A percentile compares a stretch with the other conserved stretches of the same genome.
Conservation (phyloP, 23 red algal species). For the Gracilaria caudata region DNA sequence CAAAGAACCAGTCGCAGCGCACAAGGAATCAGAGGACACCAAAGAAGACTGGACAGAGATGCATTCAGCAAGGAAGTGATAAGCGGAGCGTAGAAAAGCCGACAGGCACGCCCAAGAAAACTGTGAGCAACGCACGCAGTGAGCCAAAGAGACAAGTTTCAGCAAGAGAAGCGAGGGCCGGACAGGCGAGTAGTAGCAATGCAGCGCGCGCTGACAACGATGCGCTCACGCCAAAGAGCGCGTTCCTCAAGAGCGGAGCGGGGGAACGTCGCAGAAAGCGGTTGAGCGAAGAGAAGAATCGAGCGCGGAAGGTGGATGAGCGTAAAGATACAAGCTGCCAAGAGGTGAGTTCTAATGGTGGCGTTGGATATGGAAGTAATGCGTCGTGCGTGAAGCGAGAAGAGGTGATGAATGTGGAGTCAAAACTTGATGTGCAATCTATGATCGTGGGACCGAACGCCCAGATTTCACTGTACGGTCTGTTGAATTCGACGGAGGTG, state of each 20-base stretch:
- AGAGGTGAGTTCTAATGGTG: background rate
- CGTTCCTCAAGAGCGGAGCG: background rate
- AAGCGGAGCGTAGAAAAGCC: background rate
- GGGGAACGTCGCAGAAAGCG: conserved; percentile 5
- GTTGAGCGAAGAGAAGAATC: background rate
- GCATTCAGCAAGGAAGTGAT: background rate
- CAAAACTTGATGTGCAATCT: background rate
- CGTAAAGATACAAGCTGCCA: background rate
- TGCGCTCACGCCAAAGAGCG: background rate
- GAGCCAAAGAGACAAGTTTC: background rate
- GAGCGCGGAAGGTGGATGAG: background rate
- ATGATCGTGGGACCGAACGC: no score
- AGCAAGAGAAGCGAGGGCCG: background rate
- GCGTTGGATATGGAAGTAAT: no score
- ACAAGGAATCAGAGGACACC: background rate
- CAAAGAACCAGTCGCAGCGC: background rate
- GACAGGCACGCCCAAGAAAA: background rate
- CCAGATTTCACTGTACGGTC: no score
- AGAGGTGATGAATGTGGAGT: background rate
- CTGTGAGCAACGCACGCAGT: background rate
- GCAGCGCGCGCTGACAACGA: no score
- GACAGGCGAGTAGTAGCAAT: background rate
- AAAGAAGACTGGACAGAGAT: background rate
- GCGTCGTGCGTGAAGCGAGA: no score
- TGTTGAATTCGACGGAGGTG: no score